Conservation (phyloP, 345 rosid species). For the Punica granatum region DNA sequence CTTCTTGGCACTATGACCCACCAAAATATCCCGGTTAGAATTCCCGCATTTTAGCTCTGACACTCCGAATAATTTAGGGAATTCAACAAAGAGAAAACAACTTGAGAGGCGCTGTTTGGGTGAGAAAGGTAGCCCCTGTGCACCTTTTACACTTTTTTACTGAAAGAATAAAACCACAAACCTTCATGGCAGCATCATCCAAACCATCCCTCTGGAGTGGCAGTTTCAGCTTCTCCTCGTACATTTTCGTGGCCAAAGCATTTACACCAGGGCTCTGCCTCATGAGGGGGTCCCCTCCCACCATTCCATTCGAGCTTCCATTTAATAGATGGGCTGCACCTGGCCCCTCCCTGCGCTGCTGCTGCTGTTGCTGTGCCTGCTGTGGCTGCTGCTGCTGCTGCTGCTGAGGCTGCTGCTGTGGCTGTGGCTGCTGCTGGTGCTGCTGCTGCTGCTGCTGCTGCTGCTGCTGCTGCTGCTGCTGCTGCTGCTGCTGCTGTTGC, state of each 20-base stretch:
- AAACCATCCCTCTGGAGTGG: constrained; percentile 82
- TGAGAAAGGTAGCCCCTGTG: no score
- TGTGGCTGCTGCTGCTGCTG: constrained; percentile 49
- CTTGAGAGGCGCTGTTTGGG: background rate
- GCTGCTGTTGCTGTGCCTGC: constrained; percentile 51
- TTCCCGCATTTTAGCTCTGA: background rate
- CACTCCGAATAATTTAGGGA: background rate
- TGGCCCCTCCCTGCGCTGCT: constrained; percentile 66
- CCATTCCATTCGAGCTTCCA: constrained; percentile 74
- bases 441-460: constrained; percentile 37
- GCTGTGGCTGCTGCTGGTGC: constrained; percentile 51
- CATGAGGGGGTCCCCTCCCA: constrained; percentile 63
- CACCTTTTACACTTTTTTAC: no score
- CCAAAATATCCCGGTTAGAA: background rate
- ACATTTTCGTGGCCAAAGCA: constrained; percentile 80
- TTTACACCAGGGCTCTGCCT: constrained; percentile 67
- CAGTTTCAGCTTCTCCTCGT: constrained; percentile 73
- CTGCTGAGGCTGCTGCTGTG: constrained; percentile 31
- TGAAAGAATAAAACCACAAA: background rate
- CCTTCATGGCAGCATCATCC: constrained; percentile 71
- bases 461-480: constrained; percentile 35
- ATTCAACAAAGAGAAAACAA: background rate
- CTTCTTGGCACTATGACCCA: background rate
- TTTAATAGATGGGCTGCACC: constrained; percentile 54
- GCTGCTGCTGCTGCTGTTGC: constrained; percentile 43